Base-by-base conservation (phyloP, 2,329 filamentous ascomycete species). In the Penicillium sp. region DNA sequence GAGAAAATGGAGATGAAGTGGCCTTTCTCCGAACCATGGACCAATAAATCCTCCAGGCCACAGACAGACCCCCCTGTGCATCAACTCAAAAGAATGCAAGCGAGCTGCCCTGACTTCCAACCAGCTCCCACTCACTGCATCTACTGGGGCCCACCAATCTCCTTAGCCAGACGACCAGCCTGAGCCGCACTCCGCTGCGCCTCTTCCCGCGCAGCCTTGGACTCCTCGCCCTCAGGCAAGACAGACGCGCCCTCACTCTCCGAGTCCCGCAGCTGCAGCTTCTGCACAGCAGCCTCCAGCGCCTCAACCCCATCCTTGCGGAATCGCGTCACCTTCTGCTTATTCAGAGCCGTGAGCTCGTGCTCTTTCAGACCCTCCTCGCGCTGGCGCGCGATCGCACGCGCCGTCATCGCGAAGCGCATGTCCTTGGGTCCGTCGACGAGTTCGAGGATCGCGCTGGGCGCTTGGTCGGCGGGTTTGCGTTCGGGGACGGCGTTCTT, bases 381-480 rank as follows among this genome's bases (percentile, higher is more conserved):
- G 2, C 82, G 79, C 59, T 82, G 73, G 31, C 87, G 83, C 45
- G 91, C 91, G 6, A 98, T 83, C 0, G 91, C 88, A 68, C 90
- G 90, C 28, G 95, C 95, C 2, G 93, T 96, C 85, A 98, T 88
- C 70, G 92, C 91, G 79, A 97, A 97, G 37, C 93, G 90, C 82
- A 96, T 91, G 78, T 99, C 95, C 75, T 89, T 90, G 37, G 92
- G 92, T 38, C 94, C 93, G 77, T 99, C 95, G 62, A 99, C 93
- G 35, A 99, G 86, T 79, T 98, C 92, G 50, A 99, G 88, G 64
- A 99, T 93, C 22, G 95, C 94, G 37, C 90, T 93, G 64, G 88
- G 86, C 8, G 91, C 94, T 79, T 97, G 92, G 76, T 98, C 94
- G 71, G 86, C 84, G 2, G 67, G 67, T 49, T 69, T 69, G 55